Evolutionary conservation across 164 flowering plant species (phyloP).

Genomic region (Stephania japonica): DNA sequence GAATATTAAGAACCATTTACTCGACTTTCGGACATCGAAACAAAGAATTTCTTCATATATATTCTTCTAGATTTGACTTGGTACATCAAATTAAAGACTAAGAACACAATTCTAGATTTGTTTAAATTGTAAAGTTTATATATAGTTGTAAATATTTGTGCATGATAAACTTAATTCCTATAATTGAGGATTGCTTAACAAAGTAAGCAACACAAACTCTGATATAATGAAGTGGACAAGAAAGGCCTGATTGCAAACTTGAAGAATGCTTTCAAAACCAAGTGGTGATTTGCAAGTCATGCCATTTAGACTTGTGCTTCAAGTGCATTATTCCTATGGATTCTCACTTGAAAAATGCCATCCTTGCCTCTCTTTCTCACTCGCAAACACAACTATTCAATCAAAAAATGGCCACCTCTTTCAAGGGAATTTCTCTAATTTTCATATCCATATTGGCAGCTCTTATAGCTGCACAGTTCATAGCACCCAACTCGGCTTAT

Average conservation of each 20-base stretch:
- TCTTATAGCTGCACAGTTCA: slow-evolving; percentile 27
- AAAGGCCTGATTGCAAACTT: neutral
- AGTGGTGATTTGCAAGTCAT: slow-evolving; percentile 80
- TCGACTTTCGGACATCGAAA: neutral
- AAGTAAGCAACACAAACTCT: neutral
- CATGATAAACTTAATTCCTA: neutral
- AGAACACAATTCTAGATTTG: no score
- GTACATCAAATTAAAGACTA: neutral
- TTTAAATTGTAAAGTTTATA: no score
- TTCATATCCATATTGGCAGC: slow-evolving; percentile 35
- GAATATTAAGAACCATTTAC: neutral
- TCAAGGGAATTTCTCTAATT: slow-evolving; percentile 22
- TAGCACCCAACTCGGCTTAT: slow-evolving; percentile 11
- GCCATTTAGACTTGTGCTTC: slow-evolving; percentile 59
- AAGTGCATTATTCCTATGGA: slow-evolving; percentile 30
- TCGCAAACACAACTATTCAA: neutral
- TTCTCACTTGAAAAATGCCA: neutral
- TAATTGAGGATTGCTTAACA: neutral
- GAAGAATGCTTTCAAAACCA: slow-evolving; percentile 11
- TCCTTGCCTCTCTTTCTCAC: neutral
- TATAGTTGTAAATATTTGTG: neutral
- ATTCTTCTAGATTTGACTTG: neutral
- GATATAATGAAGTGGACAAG: neutral
- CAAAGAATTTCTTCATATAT: neutral
- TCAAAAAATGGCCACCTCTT: slow-evolving; percentile 19